Conservation (phyloP, 176 grass and related monocot genomes). For the Musa schizocarpa region DNA sequence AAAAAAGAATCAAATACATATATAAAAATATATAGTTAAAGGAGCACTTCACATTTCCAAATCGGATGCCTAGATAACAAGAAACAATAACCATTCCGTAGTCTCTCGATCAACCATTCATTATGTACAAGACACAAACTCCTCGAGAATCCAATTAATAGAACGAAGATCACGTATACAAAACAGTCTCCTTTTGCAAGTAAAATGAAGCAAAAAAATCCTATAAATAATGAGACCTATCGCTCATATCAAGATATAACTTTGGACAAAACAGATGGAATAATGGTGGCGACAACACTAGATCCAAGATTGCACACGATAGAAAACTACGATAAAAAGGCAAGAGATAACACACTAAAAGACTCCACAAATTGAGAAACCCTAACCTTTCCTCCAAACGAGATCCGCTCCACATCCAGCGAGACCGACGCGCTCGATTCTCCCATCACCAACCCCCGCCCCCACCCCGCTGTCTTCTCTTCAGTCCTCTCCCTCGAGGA, state of each 20-base stretch:
- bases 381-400: constrained; percentile 73
- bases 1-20: too few species aligned
- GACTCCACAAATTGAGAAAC: constrained; percentile 3
- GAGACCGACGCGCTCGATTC: constrained; percentile 10
- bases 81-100: too few species aligned
- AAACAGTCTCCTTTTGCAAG: not conserved
- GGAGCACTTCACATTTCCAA: too few species aligned
- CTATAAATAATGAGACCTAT: not conserved
- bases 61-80: too few species aligned
- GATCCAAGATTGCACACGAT: not conserved
- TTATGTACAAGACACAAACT: too few species aligned
- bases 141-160: too few species aligned
- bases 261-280: too few species aligned
- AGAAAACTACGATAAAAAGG: not conserved
- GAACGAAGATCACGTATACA: too few species aligned
- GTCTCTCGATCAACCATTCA: too few species aligned
- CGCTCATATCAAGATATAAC: too few species aligned
- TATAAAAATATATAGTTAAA: too few species aligned
- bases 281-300: not conserved
- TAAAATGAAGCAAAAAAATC: not conserved
- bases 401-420: constrained; percentile 39
- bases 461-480: not conserved
- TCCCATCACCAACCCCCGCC: not conserved
- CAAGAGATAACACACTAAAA: constrained; percentile 2
- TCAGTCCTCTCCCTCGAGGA: not conserved